Percentiles rank a stretch among this genome's conserved stretches.
These are phyloP conservation scores for Jatropha curcas DNA, from an alignment of 345 rosid genomes.

Conservation along the genomic window DNA sequence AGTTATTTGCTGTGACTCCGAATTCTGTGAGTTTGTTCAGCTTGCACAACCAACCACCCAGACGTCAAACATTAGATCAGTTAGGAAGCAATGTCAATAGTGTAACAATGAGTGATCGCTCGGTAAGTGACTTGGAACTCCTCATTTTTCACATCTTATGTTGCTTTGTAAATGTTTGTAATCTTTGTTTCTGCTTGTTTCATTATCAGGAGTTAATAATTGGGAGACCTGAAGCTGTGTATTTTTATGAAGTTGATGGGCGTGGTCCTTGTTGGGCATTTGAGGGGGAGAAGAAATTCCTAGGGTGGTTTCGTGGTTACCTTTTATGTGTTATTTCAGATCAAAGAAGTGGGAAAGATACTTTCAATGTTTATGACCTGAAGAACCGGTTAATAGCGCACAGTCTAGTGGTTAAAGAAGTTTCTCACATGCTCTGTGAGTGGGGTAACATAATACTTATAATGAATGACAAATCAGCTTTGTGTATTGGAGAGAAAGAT, in stretches of 20 bases:
- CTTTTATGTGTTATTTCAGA: constrained; percentile 86
- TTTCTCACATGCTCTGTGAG: constrained; percentile 93
- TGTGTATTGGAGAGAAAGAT: constrained; percentile 94
- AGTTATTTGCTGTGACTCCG: constrained; percentile 79
- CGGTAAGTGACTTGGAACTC: constrained; percentile 44
- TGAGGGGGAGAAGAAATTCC: constrained; percentile 90
- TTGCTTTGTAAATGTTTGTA: background rate
- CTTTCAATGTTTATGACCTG: constrained; percentile 85
- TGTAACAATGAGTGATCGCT: constrained; percentile 91
- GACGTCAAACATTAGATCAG: constrained; percentile 76
- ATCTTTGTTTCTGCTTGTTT: constrained; percentile 9
- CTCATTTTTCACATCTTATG: constrained; percentile 6
- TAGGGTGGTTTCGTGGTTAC: constrained; percentile 98
- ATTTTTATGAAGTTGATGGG: constrained; percentile 94
- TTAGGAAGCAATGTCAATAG: constrained; percentile 67
- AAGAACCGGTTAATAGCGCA: constrained; percentile 90
- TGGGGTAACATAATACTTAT: constrained; percentile 94
- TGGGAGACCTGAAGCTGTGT: constrained; percentile 96
- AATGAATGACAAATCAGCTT: constrained; percentile 61
- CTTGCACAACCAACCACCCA: constrained; percentile 76
- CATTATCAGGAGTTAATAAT: constrained; percentile 75
- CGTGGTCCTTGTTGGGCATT: constrained; percentile 99
- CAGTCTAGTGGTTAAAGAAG: constrained; percentile 74
- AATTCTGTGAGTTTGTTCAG: constrained; percentile 69
- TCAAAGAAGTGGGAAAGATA: constrained; percentile 69